Base-by-base conservation (phyloP, 805 yeast species). In the Debaryomyces prosopidis region DNA sequence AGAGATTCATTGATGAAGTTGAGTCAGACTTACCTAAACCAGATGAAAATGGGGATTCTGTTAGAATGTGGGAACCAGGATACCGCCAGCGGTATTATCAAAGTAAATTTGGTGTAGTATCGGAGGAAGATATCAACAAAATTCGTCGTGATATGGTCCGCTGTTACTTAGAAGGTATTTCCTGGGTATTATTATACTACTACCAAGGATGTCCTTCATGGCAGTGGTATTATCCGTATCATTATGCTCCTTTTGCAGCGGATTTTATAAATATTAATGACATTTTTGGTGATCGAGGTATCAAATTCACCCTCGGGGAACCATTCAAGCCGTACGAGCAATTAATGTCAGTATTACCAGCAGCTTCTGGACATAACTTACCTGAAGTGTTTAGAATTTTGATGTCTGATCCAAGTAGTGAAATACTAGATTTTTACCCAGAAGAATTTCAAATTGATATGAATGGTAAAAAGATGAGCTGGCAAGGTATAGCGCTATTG, bases 171-270 rank as follows among this genome's bases (percentile, higher is more conserved):
- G 97, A 92, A 65, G 99, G 99, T 50, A 87, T 94, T 3, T 82
- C 96, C n/a, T 94, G 99, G 99, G 96, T 85, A 1, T 73, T 94
- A 51, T 68, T 89, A 43, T 94, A 94, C 64, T 94, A 94, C 68
- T 92, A 89, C 65, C 98, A 94, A 66, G 98, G 97, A 2, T 92
- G 98, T 68, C 96, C 96, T 0, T 92, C 98, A 0, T 94, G 99
- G 99, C 84, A 84, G 44, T 94, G 99, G 99, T 94, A 82, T 65
- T 94, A 85, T 58, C 99, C 98, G 0, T 92, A 85, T 62, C 98
- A 94, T 61, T 95, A 94, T 69, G 98, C 99, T 0, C 99, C 99
- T 17, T 91, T 94, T 75, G 98, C 97, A 0, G 78, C 85, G 5
- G 99, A 94, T 63, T 87, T 94, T 57, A 72, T 65, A 2, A 79